phyloP scores from a whole-genome alignment of 2,329 filamentous ascomycete species.

The Ophiostoma piceae region DNA sequence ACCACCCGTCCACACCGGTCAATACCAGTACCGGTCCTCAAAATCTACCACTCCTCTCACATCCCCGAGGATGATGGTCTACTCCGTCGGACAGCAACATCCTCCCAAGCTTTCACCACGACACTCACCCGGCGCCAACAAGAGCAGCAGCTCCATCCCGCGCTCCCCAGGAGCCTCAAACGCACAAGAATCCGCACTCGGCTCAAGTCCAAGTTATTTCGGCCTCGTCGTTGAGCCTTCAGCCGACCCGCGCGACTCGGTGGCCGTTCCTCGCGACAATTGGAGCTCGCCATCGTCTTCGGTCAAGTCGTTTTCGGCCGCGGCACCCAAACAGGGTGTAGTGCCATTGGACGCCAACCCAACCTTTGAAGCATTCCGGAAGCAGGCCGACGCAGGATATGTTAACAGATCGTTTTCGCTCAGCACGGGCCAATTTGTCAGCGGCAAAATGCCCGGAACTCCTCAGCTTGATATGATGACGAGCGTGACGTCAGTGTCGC shows the following conservation, averaged over 20 bases:
- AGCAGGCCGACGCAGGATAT: conserved; percentile 62
- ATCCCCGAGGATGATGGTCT: conserved; percentile 45
- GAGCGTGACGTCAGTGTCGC: neutral
- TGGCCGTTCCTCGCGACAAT: conserved; percentile 59
- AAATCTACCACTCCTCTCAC: conserved; percentile 48
- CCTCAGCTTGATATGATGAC: conserved; percentile 8
- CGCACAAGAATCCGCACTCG: conserved; percentile 39
- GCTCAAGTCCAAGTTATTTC: conserved; percentile 79
- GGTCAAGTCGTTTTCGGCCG: conserved; percentile 62
- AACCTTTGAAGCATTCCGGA: conserved; percentile 74
- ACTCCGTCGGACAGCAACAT: conserved; percentile 51
- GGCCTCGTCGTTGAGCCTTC: conserved; percentile 62
- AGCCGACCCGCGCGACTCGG: conserved; percentile 58
- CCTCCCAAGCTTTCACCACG: conserved; percentile 46
- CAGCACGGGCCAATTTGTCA: conserved; percentile 36
- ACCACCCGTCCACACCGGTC: conserved; percentile 39
- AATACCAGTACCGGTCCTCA: conserved; percentile 38
- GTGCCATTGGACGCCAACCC: conserved; percentile 66
- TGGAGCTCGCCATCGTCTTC: conserved; percentile 68
- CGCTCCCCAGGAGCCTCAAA: conserved; percentile 25
- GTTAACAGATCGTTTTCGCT: conserved; percentile 46
- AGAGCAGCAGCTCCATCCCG: conserved; percentile 20
- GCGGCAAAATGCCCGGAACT: conserved; percentile 11
- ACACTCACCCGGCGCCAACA: conserved; percentile 39
- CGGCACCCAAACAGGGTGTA: conserved; percentile 59